Percentiles rank a stretch among this genome's conserved stretches.
Evolutionary conservation across 208 protist genomes (phyloP).

Genomic region (Lotmaria passim): DNA sequence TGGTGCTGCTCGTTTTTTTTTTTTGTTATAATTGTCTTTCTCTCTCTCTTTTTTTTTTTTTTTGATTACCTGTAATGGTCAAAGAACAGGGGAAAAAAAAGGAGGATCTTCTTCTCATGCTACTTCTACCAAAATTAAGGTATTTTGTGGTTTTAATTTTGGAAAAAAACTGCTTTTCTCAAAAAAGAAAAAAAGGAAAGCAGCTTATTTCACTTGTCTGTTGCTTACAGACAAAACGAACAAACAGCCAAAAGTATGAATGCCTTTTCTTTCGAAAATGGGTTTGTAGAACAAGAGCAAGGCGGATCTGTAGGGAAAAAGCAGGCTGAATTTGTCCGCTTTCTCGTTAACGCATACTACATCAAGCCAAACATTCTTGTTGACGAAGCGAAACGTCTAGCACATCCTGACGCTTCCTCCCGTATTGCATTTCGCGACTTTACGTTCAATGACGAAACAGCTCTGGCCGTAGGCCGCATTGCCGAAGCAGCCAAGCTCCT

Average conservation of each 20-base stretch:
- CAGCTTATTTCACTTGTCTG: conserved; percentile 8
- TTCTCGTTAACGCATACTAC: conserved; percentile 34
- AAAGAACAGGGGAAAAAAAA: no score
- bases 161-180: not conserved
- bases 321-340: conserved; percentile 24
- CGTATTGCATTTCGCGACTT: not conserved
- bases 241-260: no score
- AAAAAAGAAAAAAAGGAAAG: not conserved
- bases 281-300: not conserved
- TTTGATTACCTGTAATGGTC: no score
- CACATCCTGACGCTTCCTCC: not conserved
- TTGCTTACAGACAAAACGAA: no score
- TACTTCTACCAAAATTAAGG: no score
- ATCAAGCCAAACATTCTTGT: conserved; percentile 15
- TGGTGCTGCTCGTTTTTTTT: no score
- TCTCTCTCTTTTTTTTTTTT: no score
- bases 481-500: conserved; percentile 38
- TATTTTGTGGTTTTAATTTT: no score
- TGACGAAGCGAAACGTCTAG: not conserved
- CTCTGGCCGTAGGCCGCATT: conserved; percentile 11
- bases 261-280: conserved; percentile 9
- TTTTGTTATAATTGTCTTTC: no score
- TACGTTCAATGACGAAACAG: conserved; percentile 6
- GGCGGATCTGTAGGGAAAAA: not conserved
- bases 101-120: no score